A percentile compares a stretch with the other conserved stretches of the same genome.
phyloP scores from a whole-genome alignment of 345 rosid genomes.

The Jatropha curcas region DNA sequence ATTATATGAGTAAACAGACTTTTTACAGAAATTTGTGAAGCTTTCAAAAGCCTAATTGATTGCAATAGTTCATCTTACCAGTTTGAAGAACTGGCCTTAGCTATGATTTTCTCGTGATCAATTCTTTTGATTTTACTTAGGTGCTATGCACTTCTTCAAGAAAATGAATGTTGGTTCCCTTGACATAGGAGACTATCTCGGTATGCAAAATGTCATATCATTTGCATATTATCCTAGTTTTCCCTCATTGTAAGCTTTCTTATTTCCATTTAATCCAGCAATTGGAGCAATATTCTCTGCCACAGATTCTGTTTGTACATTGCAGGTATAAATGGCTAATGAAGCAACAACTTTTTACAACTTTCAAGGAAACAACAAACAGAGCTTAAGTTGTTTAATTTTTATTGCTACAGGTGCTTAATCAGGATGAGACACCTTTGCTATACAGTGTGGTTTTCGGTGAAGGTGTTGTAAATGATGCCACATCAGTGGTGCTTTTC shows the following conservation, averaged over 20 bases:
- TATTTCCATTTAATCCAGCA: slow-evolving; percentile 48
- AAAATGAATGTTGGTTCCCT: slow-evolving; percentile 65
- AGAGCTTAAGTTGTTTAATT: neutral
- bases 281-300: slow-evolving; percentile 98
- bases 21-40: neutral
- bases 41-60: neutral
- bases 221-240: neutral
- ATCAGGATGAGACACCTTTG: slow-evolving; percentile 91
- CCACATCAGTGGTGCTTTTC: slow-evolving; percentile 96
- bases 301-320: slow-evolving; percentile 97
- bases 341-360: slow-evolving; percentile 9
- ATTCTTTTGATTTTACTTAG: slow-evolving; percentile 32
- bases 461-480: slow-evolving; percentile 97
- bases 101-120: slow-evolving; percentile 6
- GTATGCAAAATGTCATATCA: slow-evolving; percentile 34
- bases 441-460: slow-evolving; percentile 91
- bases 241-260: neutral
- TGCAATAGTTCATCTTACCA: neutral
- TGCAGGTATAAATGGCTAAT: slow-evolving; percentile 56
- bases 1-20: neutral
- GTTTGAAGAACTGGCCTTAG: neutral
- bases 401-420: slow-evolving; percentile 61
- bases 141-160: slow-evolving; percentile 74
- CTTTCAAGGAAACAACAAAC: slow-evolving; percentile 4
- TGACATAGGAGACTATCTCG: slow-evolving; percentile 74